Evolutionary conservation across 495 filamentous ascomycete genomes (phyloP).

Genomic region (Rostrohypoxylon terebratum): DNA sequence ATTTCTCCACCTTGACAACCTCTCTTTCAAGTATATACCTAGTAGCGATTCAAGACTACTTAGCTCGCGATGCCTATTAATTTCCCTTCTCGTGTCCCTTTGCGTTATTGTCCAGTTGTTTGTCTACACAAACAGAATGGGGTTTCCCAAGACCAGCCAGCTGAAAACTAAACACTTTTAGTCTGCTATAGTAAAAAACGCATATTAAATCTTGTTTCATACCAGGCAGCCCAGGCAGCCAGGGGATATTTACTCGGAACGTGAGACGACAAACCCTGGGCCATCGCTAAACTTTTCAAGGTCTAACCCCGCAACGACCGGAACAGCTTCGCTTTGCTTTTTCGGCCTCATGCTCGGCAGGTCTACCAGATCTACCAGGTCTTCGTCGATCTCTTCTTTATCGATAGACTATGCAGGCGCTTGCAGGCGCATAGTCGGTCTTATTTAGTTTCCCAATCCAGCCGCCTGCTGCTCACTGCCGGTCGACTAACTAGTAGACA

Average conservation of each 20-base stretch:
- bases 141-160: background rate
- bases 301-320: constrained; percentile 7
- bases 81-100: background rate
- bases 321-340: background rate
- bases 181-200: background rate
- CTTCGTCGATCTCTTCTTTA: constrained; percentile 22
- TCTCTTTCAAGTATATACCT: background rate
- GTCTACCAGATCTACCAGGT: background rate
- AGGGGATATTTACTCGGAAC: too few relatives aligned
- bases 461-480: constrained; percentile 6
- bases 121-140: constrained; percentile 9
- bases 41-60: background rate
- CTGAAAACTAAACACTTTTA: background rate
- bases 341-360: constrained; percentile 34
- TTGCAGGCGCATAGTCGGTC: constrained; percentile 1
- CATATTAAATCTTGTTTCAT: constrained; percentile 4
- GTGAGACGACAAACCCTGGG: background rate
- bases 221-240: too few relatives aligned
- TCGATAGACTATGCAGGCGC: constrained; percentile 16
- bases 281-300: background rate
- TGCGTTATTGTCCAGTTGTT: background rate
- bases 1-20: background rate
- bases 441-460: constrained; percentile 25
- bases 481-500: background rate
- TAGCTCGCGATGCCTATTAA: background rate